Conservation (phyloP, 495 filamentous ascomycete species). For the Astrothelium subdiscretum region DNA sequence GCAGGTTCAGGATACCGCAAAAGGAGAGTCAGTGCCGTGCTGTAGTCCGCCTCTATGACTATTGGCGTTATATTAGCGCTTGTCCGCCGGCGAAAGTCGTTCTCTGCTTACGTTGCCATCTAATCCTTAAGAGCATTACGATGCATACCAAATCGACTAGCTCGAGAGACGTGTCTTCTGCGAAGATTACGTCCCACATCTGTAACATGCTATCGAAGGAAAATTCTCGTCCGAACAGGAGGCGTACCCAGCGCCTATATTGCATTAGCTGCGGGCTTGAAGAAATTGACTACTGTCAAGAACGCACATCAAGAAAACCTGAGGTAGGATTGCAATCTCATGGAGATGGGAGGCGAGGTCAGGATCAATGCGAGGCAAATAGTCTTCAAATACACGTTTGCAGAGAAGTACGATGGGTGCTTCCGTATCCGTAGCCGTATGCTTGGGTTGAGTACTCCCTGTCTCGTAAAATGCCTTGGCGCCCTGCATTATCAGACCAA, state of each 20-base stretch:
- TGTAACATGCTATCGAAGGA: conserved; percentile 69
- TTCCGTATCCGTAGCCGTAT: conserved; percentile 34
- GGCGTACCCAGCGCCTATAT: conserved; percentile 77
- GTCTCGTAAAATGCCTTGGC: conserved; percentile 82
- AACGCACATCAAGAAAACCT: conserved; percentile 85
- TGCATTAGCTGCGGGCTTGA: conserved; percentile 8
- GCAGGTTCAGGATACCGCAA: conserved; percentile 66
- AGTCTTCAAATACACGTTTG: conserved; percentile 70
- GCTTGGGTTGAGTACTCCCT: conserved; percentile 31
- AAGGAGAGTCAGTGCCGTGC: conserved; percentile 64
- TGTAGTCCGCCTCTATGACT: conserved; percentile 84
- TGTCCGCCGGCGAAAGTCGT: neutral
- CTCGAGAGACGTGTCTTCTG: conserved; percentile 70
- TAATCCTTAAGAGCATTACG: conserved; percentile 84
- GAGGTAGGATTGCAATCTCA: conserved; percentile 81
- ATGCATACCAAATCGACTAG: conserved; percentile 82
- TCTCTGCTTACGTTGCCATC: conserved; percentile 65
- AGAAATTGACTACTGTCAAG: neutral
- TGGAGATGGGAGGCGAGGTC: conserved; percentile 73
- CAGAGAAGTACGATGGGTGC: conserved; percentile 80
- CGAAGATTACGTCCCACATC: conserved; percentile 88
- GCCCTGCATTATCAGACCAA: conserved; percentile 73
- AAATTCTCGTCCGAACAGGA: conserved; percentile 90
- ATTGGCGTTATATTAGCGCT: conserved; percentile 1
- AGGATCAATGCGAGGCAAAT: conserved; percentile 64